Conservation (phyloP, 202 grass and related monocot species). For the Setaria italica region DNA sequence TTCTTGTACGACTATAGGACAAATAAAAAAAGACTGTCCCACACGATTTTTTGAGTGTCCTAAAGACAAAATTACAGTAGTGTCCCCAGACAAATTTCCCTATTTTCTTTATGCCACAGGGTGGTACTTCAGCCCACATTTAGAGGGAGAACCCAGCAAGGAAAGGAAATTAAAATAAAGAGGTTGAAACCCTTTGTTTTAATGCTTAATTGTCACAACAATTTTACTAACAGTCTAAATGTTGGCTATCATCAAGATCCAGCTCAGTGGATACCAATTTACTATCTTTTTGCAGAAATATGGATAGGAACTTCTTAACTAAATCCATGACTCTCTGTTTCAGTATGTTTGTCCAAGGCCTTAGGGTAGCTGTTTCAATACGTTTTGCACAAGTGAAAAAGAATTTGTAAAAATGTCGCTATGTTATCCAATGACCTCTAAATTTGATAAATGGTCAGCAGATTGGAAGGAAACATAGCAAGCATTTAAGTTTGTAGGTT, state of each 20-base stretch:
- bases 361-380: neutral
- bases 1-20: no score
- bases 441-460: neutral
- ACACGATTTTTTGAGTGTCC: no score
- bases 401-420: neutral
- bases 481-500: neutral
- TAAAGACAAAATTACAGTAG: no score
- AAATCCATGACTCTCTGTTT: neutral
- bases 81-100: no score
- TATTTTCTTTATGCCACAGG: neutral
- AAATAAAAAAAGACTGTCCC: no score
- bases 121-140: neutral
- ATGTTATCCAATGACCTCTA: neutral
- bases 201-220: conserved; percentile 5
- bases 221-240: neutral
- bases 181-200: neutral
- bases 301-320: neutral
- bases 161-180: neutral
- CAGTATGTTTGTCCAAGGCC: neutral
- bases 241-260: neutral
- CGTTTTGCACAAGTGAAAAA: neutral
- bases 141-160: neutral
- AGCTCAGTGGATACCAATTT: neutral
- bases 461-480: neutral
- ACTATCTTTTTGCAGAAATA: neutral